phyloP scores from a whole-genome alignment of 306 rosid genomes.

The Macrotyloma uniflorum region DNA sequence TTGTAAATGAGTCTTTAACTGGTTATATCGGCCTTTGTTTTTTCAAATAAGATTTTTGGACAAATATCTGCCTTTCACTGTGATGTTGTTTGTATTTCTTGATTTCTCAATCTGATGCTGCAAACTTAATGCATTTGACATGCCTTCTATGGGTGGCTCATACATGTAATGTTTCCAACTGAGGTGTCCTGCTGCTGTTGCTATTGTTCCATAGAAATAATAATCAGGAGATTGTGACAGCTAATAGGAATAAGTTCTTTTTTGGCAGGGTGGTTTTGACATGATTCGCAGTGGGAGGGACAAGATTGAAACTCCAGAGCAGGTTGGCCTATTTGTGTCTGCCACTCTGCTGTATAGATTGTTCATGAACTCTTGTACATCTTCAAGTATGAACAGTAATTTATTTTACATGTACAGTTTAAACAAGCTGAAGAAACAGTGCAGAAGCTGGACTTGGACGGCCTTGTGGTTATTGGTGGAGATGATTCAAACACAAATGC shows the following conservation, averaged over 20 bases:
- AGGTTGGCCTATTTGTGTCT: conserved; percentile 52
- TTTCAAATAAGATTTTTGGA: not conserved
- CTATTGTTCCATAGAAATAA: not conserved
- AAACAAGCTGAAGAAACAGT: conserved; percentile 95
- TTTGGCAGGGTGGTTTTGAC: conserved; percentile 95
- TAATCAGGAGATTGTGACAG: conserved; percentile 24
- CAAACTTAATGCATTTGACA: conserved; percentile 13
- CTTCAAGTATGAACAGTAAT: conserved; percentile 26
- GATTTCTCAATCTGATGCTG: not conserved
- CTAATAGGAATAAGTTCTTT: conserved; percentile 27
- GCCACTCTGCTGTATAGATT: not conserved
- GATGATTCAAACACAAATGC: conserved; percentile 99
- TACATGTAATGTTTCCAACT: conserved; percentile 4
- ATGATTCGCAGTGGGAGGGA: conserved; percentile 99
- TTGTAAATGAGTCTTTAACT: conserved; percentile 6
- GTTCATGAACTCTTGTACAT: conserved; percentile 6
- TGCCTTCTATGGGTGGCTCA: conserved; percentile 8
- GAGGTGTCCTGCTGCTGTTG: not conserved
- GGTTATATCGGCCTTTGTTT: not conserved
- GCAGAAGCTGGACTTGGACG: conserved; percentile 87
- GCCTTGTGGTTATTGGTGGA: conserved; percentile 95
- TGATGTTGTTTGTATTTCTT: conserved; percentile 9
- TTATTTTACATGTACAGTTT: conserved; percentile 59
- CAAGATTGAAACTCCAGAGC: conserved; percentile 99
- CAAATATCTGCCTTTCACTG: not conserved